Evolutionary conservation across 306 rosid genomes (phyloP).

Genomic region (Casuarina glauca): DNA sequence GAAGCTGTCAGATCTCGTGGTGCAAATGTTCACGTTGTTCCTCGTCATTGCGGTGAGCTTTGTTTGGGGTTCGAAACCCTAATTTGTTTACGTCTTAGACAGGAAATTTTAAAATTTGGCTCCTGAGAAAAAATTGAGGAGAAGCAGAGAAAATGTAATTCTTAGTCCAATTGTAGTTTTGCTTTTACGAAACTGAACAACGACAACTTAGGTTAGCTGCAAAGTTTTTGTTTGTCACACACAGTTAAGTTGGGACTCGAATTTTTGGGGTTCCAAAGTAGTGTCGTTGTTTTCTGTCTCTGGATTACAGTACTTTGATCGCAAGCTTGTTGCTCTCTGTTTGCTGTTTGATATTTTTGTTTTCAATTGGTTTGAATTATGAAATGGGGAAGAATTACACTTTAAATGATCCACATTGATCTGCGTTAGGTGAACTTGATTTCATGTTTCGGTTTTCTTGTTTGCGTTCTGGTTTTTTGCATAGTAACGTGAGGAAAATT

Average conservation of each 20-base stretch:
- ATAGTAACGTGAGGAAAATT: slow-evolving; percentile 3
- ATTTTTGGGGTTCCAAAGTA: neutral
- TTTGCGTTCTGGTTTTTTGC: neutral
- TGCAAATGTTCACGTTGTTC: slow-evolving; percentile 68
- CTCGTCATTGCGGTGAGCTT: slow-evolving; percentile 84
- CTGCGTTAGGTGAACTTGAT: neutral
- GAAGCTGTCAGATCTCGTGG: slow-evolving; percentile 82
- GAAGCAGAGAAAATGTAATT: neutral
- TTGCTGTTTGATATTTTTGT: neutral
- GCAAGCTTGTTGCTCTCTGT: neutral
- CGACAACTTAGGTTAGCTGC: slow-evolving; percentile 11
- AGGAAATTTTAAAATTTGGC: slow-evolving; percentile 1
- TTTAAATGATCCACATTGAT: neutral
- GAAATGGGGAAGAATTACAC: slow-evolving; percentile 1
- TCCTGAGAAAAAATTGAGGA: slow-evolving; percentile 22
- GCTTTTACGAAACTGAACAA: slow-evolving; percentile 13
- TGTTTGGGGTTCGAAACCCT: slow-evolving; percentile 27
- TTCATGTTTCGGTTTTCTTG: neutral
- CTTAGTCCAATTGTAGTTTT: slow-evolving; percentile 3
- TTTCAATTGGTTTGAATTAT: neutral
- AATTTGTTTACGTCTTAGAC: slow-evolving; percentile 16
- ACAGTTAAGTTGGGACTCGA: slow-evolving; percentile 1
- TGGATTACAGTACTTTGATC: neutral
- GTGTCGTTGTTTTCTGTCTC: neutral
- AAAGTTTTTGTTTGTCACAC: slow-evolving; percentile 18